These are phyloP conservation scores for Aspergillus indologenus DNA, from an alignment of 495 filamentous ascomycete genomes.

Conservation along the genomic window DNA sequence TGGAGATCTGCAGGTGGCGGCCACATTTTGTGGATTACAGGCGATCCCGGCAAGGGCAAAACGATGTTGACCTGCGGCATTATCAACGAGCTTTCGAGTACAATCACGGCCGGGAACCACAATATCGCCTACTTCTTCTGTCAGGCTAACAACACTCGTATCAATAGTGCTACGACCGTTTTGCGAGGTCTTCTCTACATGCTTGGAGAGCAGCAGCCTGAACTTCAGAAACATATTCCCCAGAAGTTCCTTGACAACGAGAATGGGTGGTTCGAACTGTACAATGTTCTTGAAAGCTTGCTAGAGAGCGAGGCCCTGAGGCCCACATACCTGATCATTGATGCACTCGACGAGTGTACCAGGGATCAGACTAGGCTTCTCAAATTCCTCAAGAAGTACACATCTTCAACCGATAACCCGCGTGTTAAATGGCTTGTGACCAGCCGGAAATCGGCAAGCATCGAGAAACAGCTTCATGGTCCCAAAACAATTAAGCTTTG, in stretches of 20 bases:
- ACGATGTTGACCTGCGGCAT: constrained; percentile 44
- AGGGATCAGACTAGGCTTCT: constrained; percentile 27
- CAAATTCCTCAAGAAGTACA: constrained; percentile 25
- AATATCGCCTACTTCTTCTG: background rate
- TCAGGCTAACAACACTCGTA: background rate
- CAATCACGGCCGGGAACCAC: background rate
- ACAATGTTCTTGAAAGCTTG: constrained; percentile 31
- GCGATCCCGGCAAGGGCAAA: constrained; percentile 34
- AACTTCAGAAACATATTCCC: background rate
- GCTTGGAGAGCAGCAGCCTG: background rate
- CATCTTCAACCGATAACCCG: constrained; percentile 2
- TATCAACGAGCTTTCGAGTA: constrained; percentile 32
- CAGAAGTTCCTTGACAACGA: background rate
- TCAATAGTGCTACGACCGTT: background rate
- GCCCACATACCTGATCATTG: constrained; percentile 38
- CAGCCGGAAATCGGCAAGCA: constrained; percentile 25
- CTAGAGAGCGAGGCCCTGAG: constrained; percentile 28
- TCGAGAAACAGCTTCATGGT: constrained; percentile 15
- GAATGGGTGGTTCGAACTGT: constrained; percentile 28
- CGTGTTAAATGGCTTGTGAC: constrained; percentile 33
- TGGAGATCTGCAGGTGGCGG: constrained; percentile 10
- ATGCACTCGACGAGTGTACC: constrained; percentile 51
- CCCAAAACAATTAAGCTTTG: background rate
- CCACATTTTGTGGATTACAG: constrained; percentile 27
- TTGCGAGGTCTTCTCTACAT: background rate